These are phyloP conservation scores for Pseudogymnoascus verrucosus DNA, from an alignment of 2,329 filamentous ascomycete species.

Conservation along the genomic window DNA sequence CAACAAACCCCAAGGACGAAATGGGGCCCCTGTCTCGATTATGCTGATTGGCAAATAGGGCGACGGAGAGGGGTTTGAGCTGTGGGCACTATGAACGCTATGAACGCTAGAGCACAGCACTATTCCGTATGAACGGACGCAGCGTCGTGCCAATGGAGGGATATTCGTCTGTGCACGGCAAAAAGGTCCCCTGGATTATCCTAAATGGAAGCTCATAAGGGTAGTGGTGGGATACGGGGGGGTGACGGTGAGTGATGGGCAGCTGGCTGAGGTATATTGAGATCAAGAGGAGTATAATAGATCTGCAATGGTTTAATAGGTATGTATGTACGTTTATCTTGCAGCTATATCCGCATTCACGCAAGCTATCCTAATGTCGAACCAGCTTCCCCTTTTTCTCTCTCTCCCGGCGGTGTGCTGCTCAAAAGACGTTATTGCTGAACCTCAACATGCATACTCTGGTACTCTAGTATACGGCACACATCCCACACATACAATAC, in stretches of 20 bases:
- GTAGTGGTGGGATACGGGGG: background rate
- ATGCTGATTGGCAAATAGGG: background rate
- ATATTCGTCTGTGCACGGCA: background rate
- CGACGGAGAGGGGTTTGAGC: background rate
- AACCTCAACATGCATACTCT: background rate
- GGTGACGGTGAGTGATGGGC: background rate
- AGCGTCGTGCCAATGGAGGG: background rate
- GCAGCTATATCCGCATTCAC: background rate
- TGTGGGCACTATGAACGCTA: background rate
- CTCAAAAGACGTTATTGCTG: background rate
- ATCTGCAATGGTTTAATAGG: background rate
- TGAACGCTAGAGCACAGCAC: background rate
- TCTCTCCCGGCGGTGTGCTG: background rate
- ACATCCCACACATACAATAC: too few species aligned
- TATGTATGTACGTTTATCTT: background rate
- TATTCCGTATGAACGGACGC: background rate
- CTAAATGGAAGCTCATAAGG: background rate
- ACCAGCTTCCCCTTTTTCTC: background rate
- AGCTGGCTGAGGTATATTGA: background rate
- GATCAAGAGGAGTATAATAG: background rate
- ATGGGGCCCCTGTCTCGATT: background rate
- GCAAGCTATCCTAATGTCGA: background rate
- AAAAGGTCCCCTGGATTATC: background rate
- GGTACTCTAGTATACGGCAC: background rate
- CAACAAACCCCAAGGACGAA: background rate